Conservation (phyloP, 345 rosid species). For the Laguncularia racemosa region DNA sequence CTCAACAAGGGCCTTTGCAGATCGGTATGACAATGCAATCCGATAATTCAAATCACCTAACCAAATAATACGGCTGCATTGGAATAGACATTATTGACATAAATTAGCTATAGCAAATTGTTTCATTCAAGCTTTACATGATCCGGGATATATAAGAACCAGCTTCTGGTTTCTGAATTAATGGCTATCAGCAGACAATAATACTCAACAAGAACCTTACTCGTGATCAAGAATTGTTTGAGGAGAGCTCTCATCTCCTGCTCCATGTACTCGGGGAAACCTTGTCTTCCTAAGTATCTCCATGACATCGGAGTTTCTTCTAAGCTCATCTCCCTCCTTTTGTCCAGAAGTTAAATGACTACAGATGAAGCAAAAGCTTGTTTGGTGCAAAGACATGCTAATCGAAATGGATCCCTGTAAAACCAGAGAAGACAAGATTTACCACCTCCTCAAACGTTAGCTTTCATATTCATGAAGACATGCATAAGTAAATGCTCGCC, state of each 20-base stretch:
- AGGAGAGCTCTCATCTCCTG: slow-evolving; percentile 66
- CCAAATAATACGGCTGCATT: slow-evolving; percentile 82
- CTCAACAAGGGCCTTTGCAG: slow-evolving; percentile 92
- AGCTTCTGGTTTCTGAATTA: neutral
- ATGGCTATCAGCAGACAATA: neutral
- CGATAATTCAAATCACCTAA: slow-evolving; percentile 97
- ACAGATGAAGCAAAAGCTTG: slow-evolving; percentile 96
- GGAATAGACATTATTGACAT: slow-evolving; percentile 4
- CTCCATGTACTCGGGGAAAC: slow-evolving; percentile 70
- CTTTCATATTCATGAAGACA: neutral
- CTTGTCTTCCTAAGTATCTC: slow-evolving; percentile 96
- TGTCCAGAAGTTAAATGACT: slow-evolving; percentile 96
- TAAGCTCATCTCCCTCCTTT: slow-evolving; percentile 92
- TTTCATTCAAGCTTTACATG: neutral
- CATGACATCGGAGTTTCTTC: slow-evolving; percentile 93
- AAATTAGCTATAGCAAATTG: too few species aligned
- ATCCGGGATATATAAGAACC: neutral
- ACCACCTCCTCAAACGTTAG: neutral
- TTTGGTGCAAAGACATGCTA: slow-evolving; percentile 91
- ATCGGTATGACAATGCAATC: slow-evolving; percentile 78
- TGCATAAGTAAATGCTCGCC: slow-evolving; percentile 27
- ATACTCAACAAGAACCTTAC: slow-evolving; percentile 24
- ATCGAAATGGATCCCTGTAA: slow-evolving; percentile 95
- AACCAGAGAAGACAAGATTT: slow-evolving; percentile 14
- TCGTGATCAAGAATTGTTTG: slow-evolving; percentile 83